Evolutionary conservation across 805 yeast genomes (phyloP), one percentile per base, ranked within the genome.

Genomic region (Starmerella bombi): DNA sequence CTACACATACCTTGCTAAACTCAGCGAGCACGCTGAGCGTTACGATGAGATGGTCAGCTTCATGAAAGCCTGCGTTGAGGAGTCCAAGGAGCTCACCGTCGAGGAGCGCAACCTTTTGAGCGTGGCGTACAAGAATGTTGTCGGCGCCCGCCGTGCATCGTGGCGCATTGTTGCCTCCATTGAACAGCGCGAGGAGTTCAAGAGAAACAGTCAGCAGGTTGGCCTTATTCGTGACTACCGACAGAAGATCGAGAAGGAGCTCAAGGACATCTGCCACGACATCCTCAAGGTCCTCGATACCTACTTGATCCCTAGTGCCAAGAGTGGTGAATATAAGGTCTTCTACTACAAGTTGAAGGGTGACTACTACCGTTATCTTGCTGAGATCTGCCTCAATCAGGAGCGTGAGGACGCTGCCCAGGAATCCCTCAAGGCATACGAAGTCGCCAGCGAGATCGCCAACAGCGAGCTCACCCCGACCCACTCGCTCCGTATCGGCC

Each of bases 11-110:
- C 77, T 88, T 62, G 98, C 98, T 65, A 84, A 91, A 64, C 80
- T 88, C 64, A 94, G 97, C 61, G 97, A 88, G 71, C 98, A 91
- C 72, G 97, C 98, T 60, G 98, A 91, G 72, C 93, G 98, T 70
- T 91, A 91, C 66, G 98, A 91, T 71, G 98, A 91, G 70, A 91
- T 91, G 98, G 98, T 91, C 59, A 93, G 82, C 66, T 85, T 83
- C 72, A 91, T 88, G 97, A 91, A 88, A 70, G 82, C 84, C 47
- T 95, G 48, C 88, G 94, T 58, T 83, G 84, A 57, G 48, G 50
- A 55, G 50, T 66, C 64, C 43, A 49, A 56, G 68, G 98, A 91
- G 67, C 72, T 88, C 57, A 79, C 94, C 34, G 96, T 91, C 50
- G 98, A 88, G 71, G 98, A 88, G 72, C 88, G 98, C 67, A 88